A percentile compares a stretch with the other conserved stretches of the same genome.
Evolutionary conservation across 1,139 yeast genomes (phyloP).

Genomic region (Lipomyces yarrowii): DNA sequence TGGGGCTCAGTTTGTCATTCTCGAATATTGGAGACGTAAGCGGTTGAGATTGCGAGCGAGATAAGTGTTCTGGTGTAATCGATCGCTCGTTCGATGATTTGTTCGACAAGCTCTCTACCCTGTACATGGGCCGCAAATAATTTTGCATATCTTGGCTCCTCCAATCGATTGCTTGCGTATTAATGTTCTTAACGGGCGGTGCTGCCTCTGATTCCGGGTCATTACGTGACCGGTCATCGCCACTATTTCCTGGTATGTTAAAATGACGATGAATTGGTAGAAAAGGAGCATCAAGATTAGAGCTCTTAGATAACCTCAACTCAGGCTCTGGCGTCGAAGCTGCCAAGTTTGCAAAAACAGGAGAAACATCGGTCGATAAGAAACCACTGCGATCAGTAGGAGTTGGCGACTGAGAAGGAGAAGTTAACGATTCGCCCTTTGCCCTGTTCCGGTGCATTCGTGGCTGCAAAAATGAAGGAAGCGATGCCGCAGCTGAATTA

Average conservation of each 20-base stretch:
- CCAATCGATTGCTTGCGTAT: not conserved
- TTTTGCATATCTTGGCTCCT: not conserved
- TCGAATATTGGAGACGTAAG: not conserved
- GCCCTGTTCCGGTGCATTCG: not conserved
- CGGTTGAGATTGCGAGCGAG: not conserved
- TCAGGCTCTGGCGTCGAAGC: not conserved
- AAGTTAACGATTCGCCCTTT: not conserved
- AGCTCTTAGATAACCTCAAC: not conserved
- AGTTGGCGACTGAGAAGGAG: slow-evolving; percentile 8
- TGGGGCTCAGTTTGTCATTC: not conserved
- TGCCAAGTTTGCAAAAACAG: not conserved
- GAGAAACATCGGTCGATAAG: not conserved
- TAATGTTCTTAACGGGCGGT: not conserved
- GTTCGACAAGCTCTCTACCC: not conserved
- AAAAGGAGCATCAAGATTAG: slow-evolving; percentile 1
- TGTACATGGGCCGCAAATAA: not conserved
- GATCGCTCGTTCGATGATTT: not conserved
- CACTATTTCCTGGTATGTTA: not conserved
- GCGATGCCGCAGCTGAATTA: not conserved
- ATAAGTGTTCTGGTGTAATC: not conserved
- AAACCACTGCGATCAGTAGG: slow-evolving; percentile 3
- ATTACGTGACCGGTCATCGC: not conserved
- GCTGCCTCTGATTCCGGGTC: not conserved
- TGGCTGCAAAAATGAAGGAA: slow-evolving; percentile 6
- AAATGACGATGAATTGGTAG: not conserved